Conservation (phyloP, 257 asterid species). For the Misopates orontium region DNA sequence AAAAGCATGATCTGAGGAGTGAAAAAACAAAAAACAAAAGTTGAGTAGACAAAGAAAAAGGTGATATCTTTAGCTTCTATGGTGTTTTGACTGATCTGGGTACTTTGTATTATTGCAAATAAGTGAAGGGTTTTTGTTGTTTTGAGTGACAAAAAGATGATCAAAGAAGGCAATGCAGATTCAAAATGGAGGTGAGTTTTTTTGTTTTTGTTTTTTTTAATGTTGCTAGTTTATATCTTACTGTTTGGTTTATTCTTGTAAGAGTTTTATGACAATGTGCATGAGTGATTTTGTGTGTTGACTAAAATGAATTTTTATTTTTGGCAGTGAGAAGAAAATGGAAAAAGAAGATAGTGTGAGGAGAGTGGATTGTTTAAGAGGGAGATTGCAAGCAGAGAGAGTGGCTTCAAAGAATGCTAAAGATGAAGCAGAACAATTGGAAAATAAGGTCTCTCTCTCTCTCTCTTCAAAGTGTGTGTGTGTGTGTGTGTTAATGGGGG, state of each 20-base stretch:
- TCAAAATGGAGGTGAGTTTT: conserved; percentile 30
- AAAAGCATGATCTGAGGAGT: too few relatives aligned
- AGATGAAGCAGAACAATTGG: conserved; percentile 51
- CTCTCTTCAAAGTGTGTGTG: neutral
- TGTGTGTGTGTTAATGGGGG: neutral
- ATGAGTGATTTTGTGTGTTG: neutral
- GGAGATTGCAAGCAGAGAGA: conserved; percentile 87
- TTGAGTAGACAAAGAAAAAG: too few relatives aligned
- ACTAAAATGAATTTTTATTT: conserved; percentile 18
- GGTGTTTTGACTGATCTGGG: neutral
- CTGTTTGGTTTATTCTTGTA: neutral
- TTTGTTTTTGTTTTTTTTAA: neutral
- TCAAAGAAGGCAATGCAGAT: conserved; percentile 36
- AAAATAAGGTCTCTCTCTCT: conserved; percentile 47
- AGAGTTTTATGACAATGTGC: neutral
- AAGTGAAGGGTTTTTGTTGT: neutral
- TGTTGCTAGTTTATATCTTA: neutral
- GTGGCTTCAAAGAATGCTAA: conserved; percentile 70
- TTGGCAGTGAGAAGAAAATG: conserved; percentile 36
- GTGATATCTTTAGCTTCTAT: conserved; percentile 10
- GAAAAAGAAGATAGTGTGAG: conserved; percentile 61
- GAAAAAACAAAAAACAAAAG: too few relatives aligned
- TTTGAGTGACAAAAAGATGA: conserved; percentile 24
- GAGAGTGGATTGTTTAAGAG: conserved; percentile 80
- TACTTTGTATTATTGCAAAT: neutral